phyloP scores from a whole-genome alignment of 768 basidiomycete genomes.

The Mycena latifolia region DNA sequence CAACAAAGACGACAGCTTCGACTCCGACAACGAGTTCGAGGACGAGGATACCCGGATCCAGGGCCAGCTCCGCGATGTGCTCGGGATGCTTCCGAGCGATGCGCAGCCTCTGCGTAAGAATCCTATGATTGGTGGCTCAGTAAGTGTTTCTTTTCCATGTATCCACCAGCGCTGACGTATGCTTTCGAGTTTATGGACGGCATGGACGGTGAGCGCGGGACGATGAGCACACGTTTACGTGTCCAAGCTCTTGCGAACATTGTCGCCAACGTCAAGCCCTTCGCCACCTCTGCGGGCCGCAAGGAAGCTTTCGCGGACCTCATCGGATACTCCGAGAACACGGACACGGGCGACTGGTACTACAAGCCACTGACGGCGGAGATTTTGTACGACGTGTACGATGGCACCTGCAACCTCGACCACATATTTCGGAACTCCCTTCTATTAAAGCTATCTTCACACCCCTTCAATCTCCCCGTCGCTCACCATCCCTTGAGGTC shows the following conservation, averaged over 20 bases:
- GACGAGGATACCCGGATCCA: slow-evolving; percentile 5
- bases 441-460: neutral
- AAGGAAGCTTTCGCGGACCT: neutral
- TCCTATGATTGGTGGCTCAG: too few relatives aligned
- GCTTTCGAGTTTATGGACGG: neutral
- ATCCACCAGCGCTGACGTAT: too few relatives aligned
- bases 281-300: neutral
- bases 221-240: neutral
- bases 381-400: neutral
- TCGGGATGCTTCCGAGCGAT: neutral
- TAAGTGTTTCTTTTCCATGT: too few relatives aligned
- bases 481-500: neutral
- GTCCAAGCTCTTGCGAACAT: neutral
- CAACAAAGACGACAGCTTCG: neutral
- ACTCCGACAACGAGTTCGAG: slow-evolving; percentile 16
- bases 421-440: neutral
- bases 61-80: slow-evolving; percentile 24
- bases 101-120: too few relatives aligned
- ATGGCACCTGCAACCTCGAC: neutral
- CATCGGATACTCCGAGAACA: neutral
- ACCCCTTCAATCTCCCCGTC: neutral
- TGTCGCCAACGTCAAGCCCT: neutral
- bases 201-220: neutral
- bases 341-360: neutral
- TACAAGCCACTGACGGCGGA: neutral